phyloP scores from a whole-genome alignment of 1,139 yeast species.

The Hanseniaspora uvarum region DNA sequence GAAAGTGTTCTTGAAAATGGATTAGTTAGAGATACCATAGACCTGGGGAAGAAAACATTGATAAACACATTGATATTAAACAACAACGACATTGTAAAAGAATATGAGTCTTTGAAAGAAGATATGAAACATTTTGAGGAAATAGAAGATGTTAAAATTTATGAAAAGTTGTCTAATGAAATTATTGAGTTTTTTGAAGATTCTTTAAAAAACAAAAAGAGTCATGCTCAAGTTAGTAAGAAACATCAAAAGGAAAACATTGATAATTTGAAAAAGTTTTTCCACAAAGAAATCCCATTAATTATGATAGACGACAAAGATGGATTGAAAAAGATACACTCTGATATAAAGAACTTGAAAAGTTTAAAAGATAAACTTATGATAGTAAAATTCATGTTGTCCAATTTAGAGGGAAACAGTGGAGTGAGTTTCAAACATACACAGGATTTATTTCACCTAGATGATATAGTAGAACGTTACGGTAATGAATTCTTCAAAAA shows the following conservation, averaged over 20 bases:
- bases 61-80: slow-evolving; percentile 15
- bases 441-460: background rate
- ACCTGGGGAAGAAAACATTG: slow-evolving; percentile 19
- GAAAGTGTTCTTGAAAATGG: slow-evolving; percentile 18
- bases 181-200: slow-evolving; percentile 1
- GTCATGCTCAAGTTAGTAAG: background rate
- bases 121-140: slow-evolving; percentile 21
- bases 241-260: slow-evolving; percentile 3
- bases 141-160: slow-evolving; percentile 18
- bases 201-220: background rate
- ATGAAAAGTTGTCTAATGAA: background rate
- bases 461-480: slow-evolving; percentile 4
- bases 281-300: background rate
- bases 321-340: background rate
- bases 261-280: background rate
- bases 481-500: slow-evolving; percentile 1
- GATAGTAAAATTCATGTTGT: slow-evolving; percentile 1
- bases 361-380: background rate
- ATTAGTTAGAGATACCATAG: slow-evolving; percentile 17
- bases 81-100: slow-evolving; percentile 21
- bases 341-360: background rate
- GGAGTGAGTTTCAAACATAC: background rate
- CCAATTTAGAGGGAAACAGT: background rate
- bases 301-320: slow-evolving; percentile 1
- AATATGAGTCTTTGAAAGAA: slow-evolving; percentile 18